A percentile compares a stretch with the other conserved stretches of the same genome.
phyloP scores from a whole-genome alignment of 345 rosid species.

The Tarenaya hassleriana region DNA sequence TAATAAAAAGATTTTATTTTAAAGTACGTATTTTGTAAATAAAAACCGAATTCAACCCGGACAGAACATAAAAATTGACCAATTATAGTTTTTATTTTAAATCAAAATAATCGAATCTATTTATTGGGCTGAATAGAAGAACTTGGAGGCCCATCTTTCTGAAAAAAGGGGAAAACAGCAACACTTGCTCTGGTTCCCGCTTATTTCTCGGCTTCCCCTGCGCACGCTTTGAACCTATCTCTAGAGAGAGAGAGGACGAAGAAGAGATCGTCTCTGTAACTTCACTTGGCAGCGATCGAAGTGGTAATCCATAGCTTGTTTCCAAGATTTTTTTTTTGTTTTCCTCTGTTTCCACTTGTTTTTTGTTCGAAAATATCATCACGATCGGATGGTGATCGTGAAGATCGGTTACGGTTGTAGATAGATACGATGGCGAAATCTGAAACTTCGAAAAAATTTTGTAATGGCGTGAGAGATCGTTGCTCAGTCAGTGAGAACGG shows the following conservation, averaged over 20 bases:
- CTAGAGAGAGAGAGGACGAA: not conserved
- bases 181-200: conserved; percentile 21
- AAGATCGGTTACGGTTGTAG: not conserved
- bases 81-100: too few relatives aligned
- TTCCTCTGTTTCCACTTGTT: conserved; percentile 2
- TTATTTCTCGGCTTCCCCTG: conserved; percentile 9
- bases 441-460: conserved; percentile 1
- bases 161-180: too few relatives aligned
- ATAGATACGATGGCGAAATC: conserved; percentile 21
- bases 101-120: too few relatives aligned
- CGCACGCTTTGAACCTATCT: too few relatives aligned
- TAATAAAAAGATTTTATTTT: too few relatives aligned
- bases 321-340: conserved; percentile 1
- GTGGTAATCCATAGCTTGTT: not conserved
- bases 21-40: too few relatives aligned
- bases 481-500: conserved; percentile 26
- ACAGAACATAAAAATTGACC: too few relatives aligned
- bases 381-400: not conserved
- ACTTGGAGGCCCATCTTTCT: too few relatives aligned
- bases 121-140: too few relatives aligned
- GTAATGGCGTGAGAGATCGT: conserved; percentile 29
- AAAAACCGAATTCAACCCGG: too few relatives aligned
- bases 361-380: conserved; percentile 3
- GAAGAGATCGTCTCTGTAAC: not conserved
- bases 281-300: conserved; percentile 5